Evolutionary conservation across 441 rosid genomes (phyloP).

Genomic region (Croton setiger): DNA sequence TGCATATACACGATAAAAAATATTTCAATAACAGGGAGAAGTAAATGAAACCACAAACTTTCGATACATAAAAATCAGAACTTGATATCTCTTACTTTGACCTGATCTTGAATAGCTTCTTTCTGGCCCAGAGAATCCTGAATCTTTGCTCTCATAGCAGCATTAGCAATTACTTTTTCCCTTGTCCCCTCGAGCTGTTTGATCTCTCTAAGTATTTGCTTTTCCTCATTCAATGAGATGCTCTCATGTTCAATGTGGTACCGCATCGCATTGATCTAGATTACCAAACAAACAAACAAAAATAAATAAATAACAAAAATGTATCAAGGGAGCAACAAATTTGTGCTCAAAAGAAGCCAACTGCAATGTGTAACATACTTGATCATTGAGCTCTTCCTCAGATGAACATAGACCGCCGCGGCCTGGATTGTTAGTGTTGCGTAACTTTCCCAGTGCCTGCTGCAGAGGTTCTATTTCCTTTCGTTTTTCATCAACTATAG

Average conservation of each 20-base stretch:
- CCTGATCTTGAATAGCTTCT: constrained; percentile 86
- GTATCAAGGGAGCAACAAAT: neutral
- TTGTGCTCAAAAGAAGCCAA: constrained; percentile 9
- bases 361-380: constrained; percentile 41
- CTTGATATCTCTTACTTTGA: constrained; percentile 60
- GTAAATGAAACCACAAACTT: constrained; percentile 4
- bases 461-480: constrained; percentile 86
- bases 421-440: constrained; percentile 40
- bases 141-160: constrained; percentile 71
- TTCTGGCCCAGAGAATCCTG: constrained; percentile 89
- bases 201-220: constrained; percentile 84
- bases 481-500: constrained; percentile 57
- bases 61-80: neutral
- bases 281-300: neutral
- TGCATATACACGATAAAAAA: neutral
- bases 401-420: constrained; percentile 81
- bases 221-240: constrained; percentile 85
- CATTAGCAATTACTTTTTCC: constrained; percentile 84
- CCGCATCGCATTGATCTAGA: constrained; percentile 75
- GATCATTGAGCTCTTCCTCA: constrained; percentile 79
- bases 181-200: constrained; percentile 93
- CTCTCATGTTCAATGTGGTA: constrained; percentile 93
- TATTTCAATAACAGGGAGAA: neutral
- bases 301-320: neutral
- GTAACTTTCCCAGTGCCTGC: constrained; percentile 90